Evolutionary conservation across 805 yeast species (phyloP).

Genomic region (Vanderwaltozyma verrucispora): DNA sequence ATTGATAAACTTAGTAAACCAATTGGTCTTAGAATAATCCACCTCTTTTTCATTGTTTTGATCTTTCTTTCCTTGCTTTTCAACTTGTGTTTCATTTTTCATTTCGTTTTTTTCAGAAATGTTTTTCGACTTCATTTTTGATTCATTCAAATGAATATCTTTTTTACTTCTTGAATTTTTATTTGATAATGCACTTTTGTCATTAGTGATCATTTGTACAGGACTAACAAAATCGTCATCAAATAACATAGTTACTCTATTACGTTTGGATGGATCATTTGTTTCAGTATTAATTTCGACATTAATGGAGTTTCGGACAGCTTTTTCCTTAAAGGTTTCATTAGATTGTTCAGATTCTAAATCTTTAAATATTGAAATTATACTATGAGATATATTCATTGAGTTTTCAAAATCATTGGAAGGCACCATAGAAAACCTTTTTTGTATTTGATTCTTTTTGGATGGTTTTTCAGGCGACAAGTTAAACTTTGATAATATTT

Average conservation of each 20-base stretch:
- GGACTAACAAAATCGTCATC: constrained; percentile 14
- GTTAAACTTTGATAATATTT: constrained; percentile 24
- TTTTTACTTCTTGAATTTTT: neutral
- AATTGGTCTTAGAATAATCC: constrained; percentile 6
- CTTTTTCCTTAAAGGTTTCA: neutral
- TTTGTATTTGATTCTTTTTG: constrained; percentile 9
- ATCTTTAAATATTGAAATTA: constrained; percentile 25
- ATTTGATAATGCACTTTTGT: neutral
- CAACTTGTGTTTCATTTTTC: no score
- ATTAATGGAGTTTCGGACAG: neutral
- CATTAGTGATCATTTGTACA: neutral
- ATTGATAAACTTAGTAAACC: constrained; percentile 21
- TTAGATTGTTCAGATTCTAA: constrained; percentile 17
- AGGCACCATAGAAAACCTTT: constrained; percentile 16
- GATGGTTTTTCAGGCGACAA: constrained; percentile 19
- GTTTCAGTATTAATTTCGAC: constrained; percentile 3
- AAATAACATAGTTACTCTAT: constrained; percentile 24
- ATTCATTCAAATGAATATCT: no score
- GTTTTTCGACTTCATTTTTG: no score
- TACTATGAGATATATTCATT: constrained; percentile 13
- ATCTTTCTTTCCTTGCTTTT: no score
- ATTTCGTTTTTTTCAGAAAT: no score
- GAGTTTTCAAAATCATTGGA: constrained; percentile 4
- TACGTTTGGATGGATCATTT: constrained; percentile 4
- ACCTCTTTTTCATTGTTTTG: no score